Base-by-base conservation (phyloP, 768 basidiomycete species). In the Panaeolus cyanescens region DNA sequence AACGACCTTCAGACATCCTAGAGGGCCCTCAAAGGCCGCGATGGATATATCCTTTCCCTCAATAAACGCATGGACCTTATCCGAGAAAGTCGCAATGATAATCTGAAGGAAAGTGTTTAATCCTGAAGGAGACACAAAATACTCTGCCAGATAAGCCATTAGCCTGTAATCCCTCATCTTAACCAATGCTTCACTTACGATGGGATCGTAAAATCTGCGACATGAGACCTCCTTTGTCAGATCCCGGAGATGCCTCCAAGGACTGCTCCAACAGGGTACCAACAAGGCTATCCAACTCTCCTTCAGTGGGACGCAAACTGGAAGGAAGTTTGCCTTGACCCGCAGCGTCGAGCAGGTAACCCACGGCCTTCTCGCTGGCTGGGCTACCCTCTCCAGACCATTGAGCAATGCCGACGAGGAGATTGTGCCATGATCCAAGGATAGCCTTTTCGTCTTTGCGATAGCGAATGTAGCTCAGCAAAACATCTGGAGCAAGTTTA, bases 381-480 rank as follows among this genome's bases (percentile, higher is more conserved):
- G 59, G 4, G 25, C 63, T 45, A 10, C 55, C 65, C 32, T 71
- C 63, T 12, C 74, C 71, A 0, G 74, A 69, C 28, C 77, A 70
- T 4, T 69, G 54, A 2, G 82, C 78, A 10, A 87, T 59, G 9
- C 72, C 73, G 1, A 70, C 68, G 1, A 92, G 77, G 17, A 89
- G 71, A 2, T 72, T 67, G 45, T 79, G 78, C 86, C 85, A 90
- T 9, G 85, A 70, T 2, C 62, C 42, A 25, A 71, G 59, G 22
- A 75, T 70, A 5, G 64, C 72, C 2, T 37, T 45, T n/a, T 78
- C 69, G 9, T 72, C 64, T 19, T 77, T 73, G 4, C 85, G 77
- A 63, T 82, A 71, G 8, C 72, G 62, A 22, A 92, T 74, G 63
- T 90, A 91, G 0, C 79, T 73, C 2, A 84, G 71, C 4, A 89